phyloP scores from a whole-genome alignment of 495 filamentous ascomycete genomes.

The Penicillium paradoxum region DNA sequence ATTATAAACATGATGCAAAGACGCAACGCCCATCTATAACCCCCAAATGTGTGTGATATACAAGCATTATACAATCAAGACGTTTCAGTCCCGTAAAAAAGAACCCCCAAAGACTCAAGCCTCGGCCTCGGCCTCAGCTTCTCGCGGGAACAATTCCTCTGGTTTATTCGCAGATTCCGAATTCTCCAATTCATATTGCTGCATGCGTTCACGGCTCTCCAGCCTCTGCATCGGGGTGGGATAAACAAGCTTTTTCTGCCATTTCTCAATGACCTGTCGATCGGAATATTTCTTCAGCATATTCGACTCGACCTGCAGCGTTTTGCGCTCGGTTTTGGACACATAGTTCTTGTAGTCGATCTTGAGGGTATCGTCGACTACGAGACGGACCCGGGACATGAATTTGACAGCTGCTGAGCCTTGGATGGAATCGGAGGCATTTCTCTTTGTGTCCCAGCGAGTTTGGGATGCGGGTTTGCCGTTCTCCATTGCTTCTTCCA shows the following conservation, averaged over 20 bases:
- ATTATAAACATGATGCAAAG: slow-evolving; percentile 13
- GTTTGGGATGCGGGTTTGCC: neutral
- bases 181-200: neutral
- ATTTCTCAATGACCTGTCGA: slow-evolving; percentile 11
- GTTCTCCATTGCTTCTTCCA: slow-evolving; percentile 27
- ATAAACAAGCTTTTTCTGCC: slow-evolving; percentile 8
- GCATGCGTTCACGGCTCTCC: slow-evolving; percentile 12
- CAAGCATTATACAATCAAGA: slow-evolving; percentile 18
- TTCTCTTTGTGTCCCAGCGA: slow-evolving; percentile 6
- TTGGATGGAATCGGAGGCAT: slow-evolving; percentile 1
- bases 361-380: slow-evolving; percentile 32
- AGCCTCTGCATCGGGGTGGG: slow-evolving; percentile 23
- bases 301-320: slow-evolving; percentile 19
- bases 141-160: neutral
- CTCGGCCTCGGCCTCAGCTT: neutral
- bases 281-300: slow-evolving; percentile 34
- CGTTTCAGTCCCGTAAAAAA: neutral
- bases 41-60: slow-evolving; percentile 11
- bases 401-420: slow-evolving; percentile 18
- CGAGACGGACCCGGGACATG: slow-evolving; percentile 21
- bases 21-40: slow-evolving; percentile 6
- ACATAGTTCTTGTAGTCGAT: slow-evolving; percentile 18
- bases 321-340: slow-evolving; percentile 23
- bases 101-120: neutral
- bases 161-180: neutral